Evolutionary conservation across 2,329 filamentous ascomycete species (phyloP).

Genomic region (Fonsecaea pugnacius): DNA sequence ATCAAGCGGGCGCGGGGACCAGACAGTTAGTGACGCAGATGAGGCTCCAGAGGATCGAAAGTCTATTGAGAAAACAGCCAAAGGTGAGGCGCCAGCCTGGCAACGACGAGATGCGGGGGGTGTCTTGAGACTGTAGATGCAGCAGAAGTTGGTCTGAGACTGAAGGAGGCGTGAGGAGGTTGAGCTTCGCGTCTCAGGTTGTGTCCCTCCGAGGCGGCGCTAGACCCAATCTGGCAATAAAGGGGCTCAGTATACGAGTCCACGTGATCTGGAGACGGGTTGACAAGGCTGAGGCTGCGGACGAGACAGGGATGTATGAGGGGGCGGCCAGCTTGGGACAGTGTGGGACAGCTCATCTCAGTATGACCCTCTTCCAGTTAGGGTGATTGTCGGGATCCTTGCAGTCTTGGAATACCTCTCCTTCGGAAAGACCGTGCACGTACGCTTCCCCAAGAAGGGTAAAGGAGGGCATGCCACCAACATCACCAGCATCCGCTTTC

Average conservation of each 20-base stretch:
- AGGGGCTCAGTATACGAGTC: neutral
- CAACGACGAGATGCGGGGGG: slow-evolving; percentile 10
- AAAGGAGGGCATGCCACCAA: neutral
- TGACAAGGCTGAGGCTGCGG: slow-evolving; percentile 2
- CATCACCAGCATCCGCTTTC: neutral
- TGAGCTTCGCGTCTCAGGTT: slow-evolving; percentile 14
- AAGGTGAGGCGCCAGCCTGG: slow-evolving; percentile 14
- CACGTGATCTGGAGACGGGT: neutral
- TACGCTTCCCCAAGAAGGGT: neutral
- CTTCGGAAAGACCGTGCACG: slow-evolving; percentile 1
- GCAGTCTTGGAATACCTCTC: neutral
- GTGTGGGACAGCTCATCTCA: neutral
- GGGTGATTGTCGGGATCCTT: neutral
- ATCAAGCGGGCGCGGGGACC: slow-evolving; percentile 5
- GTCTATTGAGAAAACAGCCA: neutral
- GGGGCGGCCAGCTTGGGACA: neutral
- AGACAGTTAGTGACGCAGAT: slow-evolving; percentile 24
- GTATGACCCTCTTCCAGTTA: neutral
- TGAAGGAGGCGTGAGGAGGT: neutral
- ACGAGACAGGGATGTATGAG: neutral
- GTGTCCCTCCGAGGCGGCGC: neutral
- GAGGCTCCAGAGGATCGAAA: slow-evolving; percentile 9
- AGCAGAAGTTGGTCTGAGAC: slow-evolving; percentile 10
- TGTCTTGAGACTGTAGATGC: slow-evolving; percentile 20
- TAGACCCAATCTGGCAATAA: neutral